Percentiles rank a stretch among this genome's conserved stretches.
Conservation (phyloP, 1,139 yeast genomes). For the Groenewaldozyma auringiensis region DNA sequence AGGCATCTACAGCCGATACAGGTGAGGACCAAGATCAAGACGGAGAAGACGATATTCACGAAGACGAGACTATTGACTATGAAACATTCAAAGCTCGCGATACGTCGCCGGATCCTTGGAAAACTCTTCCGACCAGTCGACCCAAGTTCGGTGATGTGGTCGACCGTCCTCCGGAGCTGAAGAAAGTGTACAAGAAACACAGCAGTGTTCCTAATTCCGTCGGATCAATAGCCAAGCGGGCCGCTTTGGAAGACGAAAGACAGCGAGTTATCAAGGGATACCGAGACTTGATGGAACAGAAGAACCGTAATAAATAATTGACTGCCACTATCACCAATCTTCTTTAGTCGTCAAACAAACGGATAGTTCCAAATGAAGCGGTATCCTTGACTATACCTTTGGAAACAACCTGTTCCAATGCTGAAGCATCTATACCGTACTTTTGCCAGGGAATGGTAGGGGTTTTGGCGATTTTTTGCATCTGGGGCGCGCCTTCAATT, state of each 20-base stretch:
- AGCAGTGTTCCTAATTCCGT: slow-evolving; percentile 35
- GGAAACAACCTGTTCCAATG: slow-evolving; percentile 7
- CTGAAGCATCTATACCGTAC: slow-evolving; percentile 18
- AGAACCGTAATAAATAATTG: slow-evolving; percentile 8
- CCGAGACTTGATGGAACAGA: slow-evolving; percentile 26
- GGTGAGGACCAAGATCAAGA: slow-evolving; percentile 15
- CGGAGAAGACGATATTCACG: slow-evolving; percentile 18
- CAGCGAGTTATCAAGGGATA: slow-evolving; percentile 30
- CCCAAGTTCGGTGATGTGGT: slow-evolving; percentile 38
- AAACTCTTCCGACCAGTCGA: slow-evolving; percentile 24
- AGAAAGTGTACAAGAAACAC: slow-evolving; percentile 24
- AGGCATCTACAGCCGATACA: slow-evolving; percentile 13
- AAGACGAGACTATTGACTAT: slow-evolving; percentile 22
- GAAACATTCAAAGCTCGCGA: slow-evolving; percentile 21
- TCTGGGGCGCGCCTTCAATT: slow-evolving; percentile 19
- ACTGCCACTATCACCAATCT: not conserved
- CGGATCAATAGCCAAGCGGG: slow-evolving; percentile 34
- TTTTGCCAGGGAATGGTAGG: slow-evolving; percentile 24
- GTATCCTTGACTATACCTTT: slow-evolving; percentile 9
- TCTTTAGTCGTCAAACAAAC: slow-evolving; percentile 11
- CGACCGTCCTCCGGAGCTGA: slow-evolving; percentile 35
- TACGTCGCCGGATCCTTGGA: slow-evolving; percentile 37
- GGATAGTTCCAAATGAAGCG: slow-evolving; percentile 11
- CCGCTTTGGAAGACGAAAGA: slow-evolving; percentile 33
- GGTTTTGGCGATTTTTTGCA: slow-evolving; percentile 22